Evolutionary conservation across 1,284 basidiomycete species (phyloP), one percentile per base, ranked within the genome.

Genomic region (Leccinum subrobustum): DNA sequence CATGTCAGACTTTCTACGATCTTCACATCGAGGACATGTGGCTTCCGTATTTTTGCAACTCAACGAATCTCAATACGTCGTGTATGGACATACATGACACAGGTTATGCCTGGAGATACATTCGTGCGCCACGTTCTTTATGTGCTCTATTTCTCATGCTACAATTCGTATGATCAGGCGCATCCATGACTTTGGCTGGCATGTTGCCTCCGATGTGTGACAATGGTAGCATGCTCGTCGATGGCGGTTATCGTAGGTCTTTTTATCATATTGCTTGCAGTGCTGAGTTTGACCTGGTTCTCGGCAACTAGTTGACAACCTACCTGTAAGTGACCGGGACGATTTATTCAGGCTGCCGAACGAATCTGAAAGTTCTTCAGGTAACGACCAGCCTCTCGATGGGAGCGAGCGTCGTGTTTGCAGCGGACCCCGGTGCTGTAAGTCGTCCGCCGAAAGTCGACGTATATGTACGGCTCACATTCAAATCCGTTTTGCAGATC

Each of bases 1-100:
- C 16, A 18, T 57, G n/a, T n/a, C 9, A 88, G 86, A 84, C 88
- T 2, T 96, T 98, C 72, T 96, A 95, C 70, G 93, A 95, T 71
- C 87, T 95, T 50, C 94, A 97, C 74, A 98, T 99, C 58, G 96
- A 98, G 77, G 95, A 97, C 76, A 96, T 97, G 91, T 99, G 96
- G 97, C 82, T 99, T 4, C 96, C 97, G 2, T 99, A 91, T 79
- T 99, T 96, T 78, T 97, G 95, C 77, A 98, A 98, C 71, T 95
- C 96, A 6, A 98, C 97, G n/a, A 98, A 98, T 71, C 98, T 99
- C 73, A 96, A 92, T 56, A 95, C 93, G 61, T 97, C 95, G 9
- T 84, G 89, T 5, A 98, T 99, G 95, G 95, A 98, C 73, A 91
- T 98, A 47, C 97, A 99, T 70, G 92, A 96, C 63, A 93, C 92